Evolutionary conservation across 148 eudicot genomes (phyloP), one percentile per base, ranked within the genome.

Genomic region (Rhododendron griersonianum): DNA sequence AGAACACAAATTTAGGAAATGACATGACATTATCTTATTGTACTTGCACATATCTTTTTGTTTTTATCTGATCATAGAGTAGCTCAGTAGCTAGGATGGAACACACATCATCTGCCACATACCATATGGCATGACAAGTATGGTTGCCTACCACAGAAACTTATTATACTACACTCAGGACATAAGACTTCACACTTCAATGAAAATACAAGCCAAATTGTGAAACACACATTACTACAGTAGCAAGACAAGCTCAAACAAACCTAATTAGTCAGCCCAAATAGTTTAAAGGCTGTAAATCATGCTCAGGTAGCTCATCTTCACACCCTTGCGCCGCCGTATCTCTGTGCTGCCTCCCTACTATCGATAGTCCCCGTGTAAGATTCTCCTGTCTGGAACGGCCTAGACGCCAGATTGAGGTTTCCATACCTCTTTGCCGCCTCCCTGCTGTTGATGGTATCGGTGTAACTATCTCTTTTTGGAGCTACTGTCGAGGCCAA

Each of bases 391-490:
- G 84, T 23, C n/a, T 41, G 28, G n/a, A 2, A 53, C 53, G 75
- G 23, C 85, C 81, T 81, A n/a, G 73, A 18, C 28, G 83, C 33
- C 5, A 73, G 44, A 80, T 65, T 39, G 19, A 14, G 15, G 59
- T 76, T 84, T 23, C 90, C 87, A 25, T 88, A 86, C 18, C 82
- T 82, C 84, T 51, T 84, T 28, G 45, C 63, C 47, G 63, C 90
- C 25, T 84, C 87, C 39, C 33, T 79, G 59, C 78, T 82, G 13
- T 88, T 82, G 0, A 90, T 69, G 50, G 44, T n/a, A 2, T 30
- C 61, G 0, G 77, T n/a, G n/a, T 33, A 50, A 3, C 77, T 13
- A 48, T 83, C 81, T 13, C 30, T 78, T 9, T 3, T 82, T 0
- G 80, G 79, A 69, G 6, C 8, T 19, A 28, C 23, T 23, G 48